Conservation (phyloP, 306 rosid genomes). For the Cicer cuneatum region DNA sequence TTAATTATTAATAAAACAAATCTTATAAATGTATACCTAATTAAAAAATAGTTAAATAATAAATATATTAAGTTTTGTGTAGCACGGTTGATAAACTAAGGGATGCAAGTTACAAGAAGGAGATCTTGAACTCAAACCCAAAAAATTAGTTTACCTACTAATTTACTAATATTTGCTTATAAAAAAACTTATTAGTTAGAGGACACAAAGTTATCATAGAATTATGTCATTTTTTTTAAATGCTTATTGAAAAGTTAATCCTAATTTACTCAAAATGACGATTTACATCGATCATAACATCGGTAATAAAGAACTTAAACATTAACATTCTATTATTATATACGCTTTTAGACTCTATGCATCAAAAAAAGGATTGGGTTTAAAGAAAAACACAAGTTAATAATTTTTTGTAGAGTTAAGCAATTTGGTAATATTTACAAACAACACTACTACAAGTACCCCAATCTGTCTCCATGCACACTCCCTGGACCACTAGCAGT, state of each 20-base stretch:
- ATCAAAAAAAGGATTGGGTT: conserved; percentile 47
- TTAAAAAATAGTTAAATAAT: no score
- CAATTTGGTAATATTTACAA: conserved; percentile 65
- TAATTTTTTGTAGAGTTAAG: conserved; percentile 14
- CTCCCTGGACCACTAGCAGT: conserved; percentile 52
- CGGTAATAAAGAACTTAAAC: conserved; percentile 27
- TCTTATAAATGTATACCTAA: no score
- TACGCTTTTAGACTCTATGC: conserved; percentile 36
- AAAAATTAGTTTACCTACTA: no score
- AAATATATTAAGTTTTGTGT: no score
- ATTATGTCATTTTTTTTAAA: no score
- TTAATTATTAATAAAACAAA: no score
- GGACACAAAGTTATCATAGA: no score
- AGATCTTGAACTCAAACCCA: no score
- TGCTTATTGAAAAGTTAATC: neutral
- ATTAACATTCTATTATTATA: conserved; percentile 18
- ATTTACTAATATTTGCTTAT: no score
- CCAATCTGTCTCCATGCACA: conserved; percentile 54
- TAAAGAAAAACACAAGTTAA: conserved; percentile 45
- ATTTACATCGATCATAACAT: conserved; percentile 44
- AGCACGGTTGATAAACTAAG: no score
- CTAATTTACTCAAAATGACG: neutral
- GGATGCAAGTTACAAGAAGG: no score
- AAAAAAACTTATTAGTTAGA: no score
- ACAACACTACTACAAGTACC: conserved; percentile 80